Base-by-base conservation (phyloP, 441 rosid species). In the Caryocar brasiliense region DNA sequence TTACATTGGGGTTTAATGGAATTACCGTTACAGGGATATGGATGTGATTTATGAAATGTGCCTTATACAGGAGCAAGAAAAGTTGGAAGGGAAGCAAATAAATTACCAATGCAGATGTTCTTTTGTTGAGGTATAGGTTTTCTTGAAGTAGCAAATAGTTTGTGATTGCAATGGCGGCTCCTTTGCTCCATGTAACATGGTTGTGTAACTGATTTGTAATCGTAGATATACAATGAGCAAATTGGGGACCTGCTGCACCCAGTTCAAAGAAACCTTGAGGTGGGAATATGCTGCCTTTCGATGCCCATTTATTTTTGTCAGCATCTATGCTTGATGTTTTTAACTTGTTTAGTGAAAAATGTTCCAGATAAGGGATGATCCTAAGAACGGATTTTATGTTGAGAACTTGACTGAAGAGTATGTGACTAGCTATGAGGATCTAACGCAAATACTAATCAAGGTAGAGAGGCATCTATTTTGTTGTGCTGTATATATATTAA, bases 51-150 rank as follows among this genome's bases (percentile, higher is more conserved):
- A 34, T 41, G 41, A 47, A 46, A 1, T 19, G 28, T 27, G 26
- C 49, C 44, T 13, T 51, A 28, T 64, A 43, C 42, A 90, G 98
- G 85, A 85, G 65, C 82, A 72, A 66, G 80, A 76, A 43, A 78
- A 69, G 61, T 73, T 77, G 0, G 80, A 72, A 50, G 81, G 81
- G 40, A 85, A 82, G 62, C 82, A 76, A 54, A 71, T 75, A 6
- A 86, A 86, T 64, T 84, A 73, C 58, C 98, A 90, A 72, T 90
- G 95, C 40, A 89, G 96, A 59, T 90, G 98, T 59, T 90, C 98
- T 40, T 90, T 90, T 65, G 86, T 90, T 13, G 98, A 90, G 96
- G 98, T 90, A 56, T 56, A 39, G 12, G n/a, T 62, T 40, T 58
- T 36, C 12, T 34, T n/a, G n/a, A n/a, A n/a, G n/a, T n/a, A n/a